Evolutionary conservation across 2,329 filamentous ascomycete genomes (phyloP).

Genomic region (Fusarium incarnatum): DNA sequence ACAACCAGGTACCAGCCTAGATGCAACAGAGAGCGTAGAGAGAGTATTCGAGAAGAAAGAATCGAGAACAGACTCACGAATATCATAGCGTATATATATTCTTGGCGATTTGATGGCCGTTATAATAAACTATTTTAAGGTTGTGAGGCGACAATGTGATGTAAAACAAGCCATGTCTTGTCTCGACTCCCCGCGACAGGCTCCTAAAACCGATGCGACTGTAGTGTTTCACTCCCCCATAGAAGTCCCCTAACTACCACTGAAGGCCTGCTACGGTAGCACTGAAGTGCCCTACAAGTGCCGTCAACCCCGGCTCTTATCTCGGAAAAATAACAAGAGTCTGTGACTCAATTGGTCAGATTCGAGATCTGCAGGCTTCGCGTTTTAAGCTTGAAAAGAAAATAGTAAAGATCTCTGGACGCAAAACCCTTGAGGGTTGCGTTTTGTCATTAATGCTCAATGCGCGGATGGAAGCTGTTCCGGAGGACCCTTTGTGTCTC

Average conservation of each 20-base stretch:
- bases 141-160: conserved; percentile 7
- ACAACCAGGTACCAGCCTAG: conserved; percentile 32
- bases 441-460: conserved; percentile 9
- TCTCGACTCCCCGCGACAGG: conserved; percentile 4
- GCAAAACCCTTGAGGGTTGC: not conserved
- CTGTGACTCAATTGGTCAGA: not conserved
- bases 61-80: not conserved
- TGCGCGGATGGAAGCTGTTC: conserved; percentile 10
- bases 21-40: conserved; percentile 18
- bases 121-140: conserved; percentile 35
- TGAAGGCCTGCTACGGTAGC: not conserved
- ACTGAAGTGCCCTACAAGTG: not conserved
- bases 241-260: not conserved
- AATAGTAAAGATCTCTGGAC: not conserved
- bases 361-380: not conserved
- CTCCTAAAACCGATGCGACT: conserved; percentile 9
- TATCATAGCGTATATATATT: not conserved
- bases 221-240: conserved; percentile 6
- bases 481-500: conserved; percentile 1
- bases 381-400: conserved; percentile 10
- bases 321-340: conserved; percentile 2
- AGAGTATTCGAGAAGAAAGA: not conserved
- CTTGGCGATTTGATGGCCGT: conserved; percentile 5
- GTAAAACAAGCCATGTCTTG: conserved; percentile 18
- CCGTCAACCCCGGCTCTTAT: not conserved